phyloP scores from a whole-genome alignment of 352 stramenopile species.

The Globisporangium paddicum region DNA sequence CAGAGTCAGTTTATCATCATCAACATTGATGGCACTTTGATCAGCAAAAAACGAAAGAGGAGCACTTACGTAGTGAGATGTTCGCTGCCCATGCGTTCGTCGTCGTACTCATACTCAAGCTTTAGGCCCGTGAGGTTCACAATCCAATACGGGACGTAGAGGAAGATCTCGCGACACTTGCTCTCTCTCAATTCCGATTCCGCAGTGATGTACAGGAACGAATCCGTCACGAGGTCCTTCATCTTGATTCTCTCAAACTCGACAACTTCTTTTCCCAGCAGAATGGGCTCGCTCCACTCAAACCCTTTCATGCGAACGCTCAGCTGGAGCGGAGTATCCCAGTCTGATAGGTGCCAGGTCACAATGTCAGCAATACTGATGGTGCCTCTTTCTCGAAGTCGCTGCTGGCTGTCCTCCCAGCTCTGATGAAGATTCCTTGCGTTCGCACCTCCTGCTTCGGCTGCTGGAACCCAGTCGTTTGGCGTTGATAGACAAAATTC shows the following conservation, averaged over 20 bases:
- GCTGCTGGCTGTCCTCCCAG: constrained; percentile 76
- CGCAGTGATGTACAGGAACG: constrained; percentile 63
- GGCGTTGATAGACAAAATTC: constrained; percentile 74
- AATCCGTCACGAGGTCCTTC: constrained; percentile 74
- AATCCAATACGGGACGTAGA: constrained; percentile 89
- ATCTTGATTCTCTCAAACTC: constrained; percentile 68
- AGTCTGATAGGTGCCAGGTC: constrained; percentile 80
- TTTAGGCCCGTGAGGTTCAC: constrained; percentile 82
- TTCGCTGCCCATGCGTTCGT: constrained; percentile 62
- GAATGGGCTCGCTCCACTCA: constrained; percentile 75
- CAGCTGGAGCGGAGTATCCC: constrained; percentile 70
- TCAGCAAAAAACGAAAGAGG: background rate
- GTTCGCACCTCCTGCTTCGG: constrained; percentile 29
- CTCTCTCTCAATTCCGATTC: constrained; percentile 54
- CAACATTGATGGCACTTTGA: background rate
- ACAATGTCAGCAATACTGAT: constrained; percentile 76
- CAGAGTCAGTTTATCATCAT: background rate
- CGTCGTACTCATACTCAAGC: constrained; percentile 81
- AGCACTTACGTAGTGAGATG: constrained; percentile 54
- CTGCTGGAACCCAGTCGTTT: constrained; percentile 57
- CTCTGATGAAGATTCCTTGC: constrained; percentile 38
- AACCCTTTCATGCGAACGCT: constrained; percentile 82
- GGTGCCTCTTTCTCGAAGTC: constrained; percentile 68
- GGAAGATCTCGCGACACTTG: constrained; percentile 59
- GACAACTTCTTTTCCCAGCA: constrained; percentile 42